Percentiles rank a stretch among this genome's conserved stretches.
phyloP scores from a whole-genome alignment of 2,329 filamentous ascomycete species.

The Elsinoe arachidis region DNA sequence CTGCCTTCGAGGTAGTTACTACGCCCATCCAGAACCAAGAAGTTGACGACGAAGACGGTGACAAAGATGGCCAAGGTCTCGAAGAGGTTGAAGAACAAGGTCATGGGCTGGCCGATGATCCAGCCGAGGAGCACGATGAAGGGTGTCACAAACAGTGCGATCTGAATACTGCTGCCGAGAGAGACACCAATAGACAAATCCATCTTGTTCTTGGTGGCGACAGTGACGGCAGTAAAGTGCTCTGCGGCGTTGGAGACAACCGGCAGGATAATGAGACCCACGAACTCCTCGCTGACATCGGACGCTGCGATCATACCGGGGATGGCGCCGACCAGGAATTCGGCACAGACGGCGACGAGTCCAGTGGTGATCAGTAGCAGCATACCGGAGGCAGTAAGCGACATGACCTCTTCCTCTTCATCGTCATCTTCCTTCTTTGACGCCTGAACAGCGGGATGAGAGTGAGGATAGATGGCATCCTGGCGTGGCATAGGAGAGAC shows the following conservation, averaged over 20 bases:
- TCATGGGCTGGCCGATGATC: slow-evolving; percentile 66
- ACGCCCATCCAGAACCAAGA: slow-evolving; percentile 72
- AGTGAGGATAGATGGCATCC: slow-evolving; percentile 10
- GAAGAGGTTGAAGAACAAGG: slow-evolving; percentile 52
- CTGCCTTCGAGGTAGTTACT: slow-evolving; percentile 76
- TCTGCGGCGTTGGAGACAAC: slow-evolving; percentile 80
- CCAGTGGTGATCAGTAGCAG: slow-evolving; percentile 47
- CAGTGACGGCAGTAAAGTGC: slow-evolving; percentile 71
- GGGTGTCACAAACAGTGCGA: slow-evolving; percentile 69
- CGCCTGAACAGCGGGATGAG: slow-evolving; percentile 3
- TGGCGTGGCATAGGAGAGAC: slow-evolving; percentile 11
- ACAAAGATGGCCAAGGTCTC: slow-evolving; percentile 69
- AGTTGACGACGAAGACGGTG: slow-evolving; percentile 75
- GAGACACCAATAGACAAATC: slow-evolving; percentile 73
- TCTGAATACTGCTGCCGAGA: slow-evolving; percentile 72
- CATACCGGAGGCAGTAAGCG: slow-evolving; percentile 48
- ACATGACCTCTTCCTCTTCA: slow-evolving; percentile 38
- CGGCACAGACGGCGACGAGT: slow-evolving; percentile 54
- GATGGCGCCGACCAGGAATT: slow-evolving; percentile 69
- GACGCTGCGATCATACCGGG: slow-evolving; percentile 55
- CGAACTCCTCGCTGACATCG: slow-evolving; percentile 60
- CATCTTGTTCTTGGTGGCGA: slow-evolving; percentile 79
- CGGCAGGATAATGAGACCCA: slow-evolving; percentile 70
- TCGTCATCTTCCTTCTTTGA: slow-evolving; percentile 16
- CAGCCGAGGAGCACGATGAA: slow-evolving; percentile 70